Percentiles rank a stretch among this genome's conserved stretches.
These are phyloP conservation scores for Coniosporium tulheliwenetii DNA, from an alignment of 2,329 filamentous ascomycete species.

Conservation along the genomic window DNA sequence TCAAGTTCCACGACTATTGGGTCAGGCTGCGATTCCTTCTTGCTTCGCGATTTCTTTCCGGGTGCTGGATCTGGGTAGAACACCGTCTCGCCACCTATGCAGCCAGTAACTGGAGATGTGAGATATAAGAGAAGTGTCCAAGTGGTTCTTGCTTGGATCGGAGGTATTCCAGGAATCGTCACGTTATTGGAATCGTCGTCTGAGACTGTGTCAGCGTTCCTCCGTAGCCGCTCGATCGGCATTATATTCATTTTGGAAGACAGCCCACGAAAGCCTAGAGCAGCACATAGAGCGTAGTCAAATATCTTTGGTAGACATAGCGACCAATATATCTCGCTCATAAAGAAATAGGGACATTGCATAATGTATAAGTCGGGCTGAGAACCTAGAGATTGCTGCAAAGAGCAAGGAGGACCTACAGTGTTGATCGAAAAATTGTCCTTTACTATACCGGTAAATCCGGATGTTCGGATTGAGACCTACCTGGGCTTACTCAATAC, in stretches of 20 bases:
- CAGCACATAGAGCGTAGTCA: no score
- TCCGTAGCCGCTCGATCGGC: neutral
- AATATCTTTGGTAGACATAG: no score
- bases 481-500: slow-evolving; percentile 18
- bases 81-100: slow-evolving; percentile 74
- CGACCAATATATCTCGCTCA: no score
- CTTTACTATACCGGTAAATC: slow-evolving; percentile 71
- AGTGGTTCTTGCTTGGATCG: slow-evolving; percentile 52
- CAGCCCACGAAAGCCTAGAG: no score
- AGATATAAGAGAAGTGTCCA: slow-evolving; percentile 88
- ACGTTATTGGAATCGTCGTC: slow-evolving; percentile 79
- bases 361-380: neutral
- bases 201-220: slow-evolving; percentile 17
- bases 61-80: slow-evolving; percentile 54
- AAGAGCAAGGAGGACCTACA: slow-evolving; percentile 43
- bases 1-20: slow-evolving; percentile 61
- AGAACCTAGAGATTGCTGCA: neutral
- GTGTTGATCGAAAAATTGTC: slow-evolving; percentile 85
- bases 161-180: slow-evolving; percentile 32
- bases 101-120: slow-evolving; percentile 58
- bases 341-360: no score
- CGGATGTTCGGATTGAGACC: slow-evolving; percentile 80
- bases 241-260: no score
- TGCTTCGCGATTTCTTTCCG: slow-evolving; percentile 24
- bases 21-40: slow-evolving; percentile 27